Conservation (phyloP, 73 alveolate genomes). For the Strombidium stylifer region DNA sequence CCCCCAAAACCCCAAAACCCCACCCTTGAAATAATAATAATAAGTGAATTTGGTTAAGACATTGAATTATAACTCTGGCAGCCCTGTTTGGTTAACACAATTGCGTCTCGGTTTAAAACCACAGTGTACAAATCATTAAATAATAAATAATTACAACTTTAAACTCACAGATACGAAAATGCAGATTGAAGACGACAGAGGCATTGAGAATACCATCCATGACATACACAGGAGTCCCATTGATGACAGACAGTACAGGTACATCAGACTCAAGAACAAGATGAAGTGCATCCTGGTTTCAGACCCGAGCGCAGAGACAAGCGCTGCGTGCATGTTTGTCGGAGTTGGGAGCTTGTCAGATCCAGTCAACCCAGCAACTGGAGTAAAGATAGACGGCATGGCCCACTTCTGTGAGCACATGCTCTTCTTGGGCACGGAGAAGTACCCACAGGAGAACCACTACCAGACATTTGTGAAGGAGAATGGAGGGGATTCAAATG, state of each 20-base stretch:
- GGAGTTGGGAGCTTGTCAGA: constrained; percentile 63
- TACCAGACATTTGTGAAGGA: constrained; percentile 57
- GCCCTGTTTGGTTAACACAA: no score
- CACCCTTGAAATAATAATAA: no score
- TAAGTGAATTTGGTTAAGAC: no score
- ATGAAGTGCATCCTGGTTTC: constrained; percentile 52
- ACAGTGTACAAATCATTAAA: no score
- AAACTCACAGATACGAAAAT: no score
- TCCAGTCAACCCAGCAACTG: no score
- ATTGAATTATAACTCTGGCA: no score
- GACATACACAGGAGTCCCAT: not conserved
- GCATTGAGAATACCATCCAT: no score
- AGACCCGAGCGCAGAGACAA: constrained; percentile 63
- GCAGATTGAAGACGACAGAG: no score
- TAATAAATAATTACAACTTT: no score
- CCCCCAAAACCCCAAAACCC: no score
- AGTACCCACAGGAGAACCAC: constrained; percentile 84
- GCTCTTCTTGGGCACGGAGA: constrained; percentile 95
- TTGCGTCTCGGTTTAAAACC: no score
- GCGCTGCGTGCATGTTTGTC: constrained; percentile 70
- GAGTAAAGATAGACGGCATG: constrained; percentile 85
- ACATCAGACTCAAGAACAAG: constrained; percentile 25
- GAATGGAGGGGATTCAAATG: constrained; percentile 86
- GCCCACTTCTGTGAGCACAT: constrained; percentile 97
- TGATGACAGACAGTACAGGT: constrained; percentile 37